Conservation (phyloP, 495 filamentous ascomycete species). For the Cladorrhinum samala region DNA sequence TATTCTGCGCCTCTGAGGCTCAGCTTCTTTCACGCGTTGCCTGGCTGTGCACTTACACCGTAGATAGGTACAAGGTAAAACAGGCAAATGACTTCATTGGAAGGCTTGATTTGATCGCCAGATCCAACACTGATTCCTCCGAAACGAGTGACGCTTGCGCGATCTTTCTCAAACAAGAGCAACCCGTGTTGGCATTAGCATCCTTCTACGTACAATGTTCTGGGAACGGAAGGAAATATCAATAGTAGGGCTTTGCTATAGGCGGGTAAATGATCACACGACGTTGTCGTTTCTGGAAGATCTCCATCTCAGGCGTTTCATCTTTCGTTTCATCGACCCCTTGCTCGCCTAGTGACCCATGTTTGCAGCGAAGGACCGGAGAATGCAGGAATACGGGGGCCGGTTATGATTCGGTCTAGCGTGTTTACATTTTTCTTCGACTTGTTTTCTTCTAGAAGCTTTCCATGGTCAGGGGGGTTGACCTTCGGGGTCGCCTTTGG, state of each 20-base stretch:
- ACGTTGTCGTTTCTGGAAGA: not conserved
- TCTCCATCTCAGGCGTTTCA: slow-evolving; percentile 1
- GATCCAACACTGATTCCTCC: not conserved
- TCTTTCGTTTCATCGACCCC: not conserved
- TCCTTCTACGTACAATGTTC: too few species aligned
- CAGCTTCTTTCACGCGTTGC: not conserved
- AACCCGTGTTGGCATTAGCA: too few species aligned
- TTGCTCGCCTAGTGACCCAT: not conserved
- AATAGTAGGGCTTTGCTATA: not conserved
- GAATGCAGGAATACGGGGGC: not conserved
- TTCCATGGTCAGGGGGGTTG: not conserved
- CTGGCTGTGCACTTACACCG: too few species aligned
- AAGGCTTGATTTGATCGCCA: too few species aligned
- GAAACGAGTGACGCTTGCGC: too few species aligned
- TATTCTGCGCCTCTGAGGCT: not conserved
- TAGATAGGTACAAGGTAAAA: too few species aligned
- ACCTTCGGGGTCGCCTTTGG: not conserved
- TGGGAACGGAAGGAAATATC: too few species aligned
- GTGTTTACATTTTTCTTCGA: not conserved
- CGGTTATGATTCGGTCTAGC: not conserved
- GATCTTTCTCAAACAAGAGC: too few species aligned
- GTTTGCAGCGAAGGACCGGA: too few species aligned
- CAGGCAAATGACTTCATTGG: too few species aligned
- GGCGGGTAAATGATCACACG: not conserved
- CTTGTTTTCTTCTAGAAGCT: not conserved